A percentile compares a stretch with the other conserved stretches of the same genome.
phyloP scores from a whole-genome alignment of 768 basidiomycete species.

The Guyanaporus albipodus region DNA sequence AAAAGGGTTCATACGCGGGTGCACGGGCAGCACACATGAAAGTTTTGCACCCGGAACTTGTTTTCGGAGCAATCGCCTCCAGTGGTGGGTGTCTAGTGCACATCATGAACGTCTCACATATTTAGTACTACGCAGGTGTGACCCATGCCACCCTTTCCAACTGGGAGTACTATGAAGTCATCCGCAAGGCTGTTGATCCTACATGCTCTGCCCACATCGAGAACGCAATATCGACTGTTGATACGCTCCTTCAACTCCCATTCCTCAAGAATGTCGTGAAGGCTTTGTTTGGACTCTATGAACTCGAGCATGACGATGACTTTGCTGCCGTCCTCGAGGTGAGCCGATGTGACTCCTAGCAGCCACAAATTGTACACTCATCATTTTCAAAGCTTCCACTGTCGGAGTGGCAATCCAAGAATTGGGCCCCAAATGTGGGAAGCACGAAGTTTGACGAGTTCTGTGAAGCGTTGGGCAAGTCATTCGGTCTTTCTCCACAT shows the following conservation, averaged over 20 bases:
- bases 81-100: conserved; percentile 49
- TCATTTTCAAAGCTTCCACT: conserved; percentile 48
- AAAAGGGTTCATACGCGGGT: conserved; percentile 84
- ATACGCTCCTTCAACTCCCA: conserved; percentile 51
- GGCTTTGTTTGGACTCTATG: conserved; percentile 68
- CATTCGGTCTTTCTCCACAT: conserved; percentile 32
- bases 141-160: conserved; percentile 79
- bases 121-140: conserved; percentile 48
- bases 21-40: conserved; percentile 92
- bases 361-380: conserved; percentile 18
- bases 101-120: neutral
- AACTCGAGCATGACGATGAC: conserved; percentile 69
- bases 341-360: conserved; percentile 14
- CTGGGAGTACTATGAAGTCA: conserved; percentile 88
- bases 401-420: conserved; percentile 75
- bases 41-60: conserved; percentile 81
- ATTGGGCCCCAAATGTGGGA: conserved; percentile 77
- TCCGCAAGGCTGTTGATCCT: conserved; percentile 62
- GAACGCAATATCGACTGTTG: conserved; percentile 55
- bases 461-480: conserved; percentile 52
- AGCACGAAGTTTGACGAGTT: conserved; percentile 65
- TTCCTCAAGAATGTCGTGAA: conserved; percentile 55
- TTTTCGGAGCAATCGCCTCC: conserved; percentile 85
- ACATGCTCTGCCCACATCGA: conserved; percentile 57
- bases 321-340: conserved; percentile 70